Evolutionary conservation across 2,329 filamentous ascomycete genomes (phyloP), one percentile per base, ranked within the genome.

Genomic region (Xylariomycetidae sp.): DNA sequence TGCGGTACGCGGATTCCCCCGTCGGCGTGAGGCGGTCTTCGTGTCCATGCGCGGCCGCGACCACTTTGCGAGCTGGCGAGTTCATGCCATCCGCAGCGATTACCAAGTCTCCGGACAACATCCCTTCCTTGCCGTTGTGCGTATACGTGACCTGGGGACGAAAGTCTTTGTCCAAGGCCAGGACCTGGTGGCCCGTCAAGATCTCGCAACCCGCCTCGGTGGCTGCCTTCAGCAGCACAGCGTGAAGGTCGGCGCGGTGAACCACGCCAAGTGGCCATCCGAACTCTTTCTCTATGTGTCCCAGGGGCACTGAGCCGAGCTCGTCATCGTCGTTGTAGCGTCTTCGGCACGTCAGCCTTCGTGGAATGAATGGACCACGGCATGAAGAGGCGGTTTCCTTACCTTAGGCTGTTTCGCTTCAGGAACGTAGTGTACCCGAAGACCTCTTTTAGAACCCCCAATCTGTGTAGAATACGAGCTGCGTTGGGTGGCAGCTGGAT

Each of bases 41-140:
- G 29, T 62, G 48, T 15, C 51, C 49, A n/a, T 63, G 47, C 13
- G 50, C 47, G 15, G 23, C 10, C 22, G 66, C 54, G 50, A 72
- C 63, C 16, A 57, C 57, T 4, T 54, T 53, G 2, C 72, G 58
- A 6, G 65, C 60, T 7, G 55, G 48, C 13, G 66, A 72, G 43
- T 73, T 73, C 44, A 75, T 68, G 7, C 73, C 72, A 35, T 76
- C 72, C 1, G 68, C 69, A 2, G 60, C 70, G 6, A 76, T 52
- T 12, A 76, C 52, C 2, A 76, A 42, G 42, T 76, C 72, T 5
- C 61, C 66, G n/a, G 61, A 48, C 5, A 70, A 36, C 40, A 39
- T 46, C 2, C 16, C 25, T 7, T 32, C 19, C n/a, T 9, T 38
- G 6, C 52, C 25, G 31, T 33, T 22, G 8, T 31, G 25, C 5